A percentile compares a stretch with the other conserved stretches of the same genome.
Conservation (phyloP, 192 early-diverging fungal genomes). For the Coemansia reversa region DNA sequence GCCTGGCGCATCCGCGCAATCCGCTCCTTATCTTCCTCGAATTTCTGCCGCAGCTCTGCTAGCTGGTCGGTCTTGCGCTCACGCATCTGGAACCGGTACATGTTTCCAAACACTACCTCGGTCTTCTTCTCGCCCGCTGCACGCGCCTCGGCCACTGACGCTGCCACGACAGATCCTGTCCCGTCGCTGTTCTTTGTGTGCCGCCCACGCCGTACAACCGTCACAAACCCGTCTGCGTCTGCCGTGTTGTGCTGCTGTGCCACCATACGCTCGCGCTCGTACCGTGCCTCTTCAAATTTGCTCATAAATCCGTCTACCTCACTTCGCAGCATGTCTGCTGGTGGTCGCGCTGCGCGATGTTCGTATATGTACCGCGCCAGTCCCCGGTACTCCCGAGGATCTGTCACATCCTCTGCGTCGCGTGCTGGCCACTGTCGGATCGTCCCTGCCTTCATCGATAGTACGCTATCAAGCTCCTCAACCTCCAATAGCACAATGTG, state of each 20-base stretch:
- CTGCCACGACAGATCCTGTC: slow-evolving; percentile 61
- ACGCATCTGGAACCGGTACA: slow-evolving; percentile 95
- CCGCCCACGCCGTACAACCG: slow-evolving; percentile 70
- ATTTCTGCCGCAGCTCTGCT: slow-evolving; percentile 81
- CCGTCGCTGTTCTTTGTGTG: slow-evolving; percentile 70
- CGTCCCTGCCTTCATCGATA: slow-evolving; percentile 60
- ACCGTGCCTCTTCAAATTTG: slow-evolving; percentile 75
- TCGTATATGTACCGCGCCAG: slow-evolving; percentile 42
- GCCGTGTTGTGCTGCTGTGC: slow-evolving; percentile 71
- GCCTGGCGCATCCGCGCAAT: slow-evolving; percentile 77
- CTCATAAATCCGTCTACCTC: slow-evolving; percentile 74
- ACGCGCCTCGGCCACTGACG: slow-evolving; percentile 58
- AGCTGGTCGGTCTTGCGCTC: slow-evolving; percentile 89
- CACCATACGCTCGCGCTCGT: slow-evolving; percentile 64
- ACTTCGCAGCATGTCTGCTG: slow-evolving; percentile 53
- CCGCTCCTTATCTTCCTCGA: slow-evolving; percentile 87
- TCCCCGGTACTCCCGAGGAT: slow-evolving; percentile 35
- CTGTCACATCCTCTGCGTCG: slow-evolving; percentile 44
- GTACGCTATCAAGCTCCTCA: slow-evolving; percentile 60
- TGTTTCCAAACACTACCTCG: slow-evolving; percentile 74
- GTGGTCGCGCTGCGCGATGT: slow-evolving; percentile 46
- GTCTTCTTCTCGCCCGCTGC: slow-evolving; percentile 66
- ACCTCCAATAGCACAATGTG: slow-evolving; percentile 70
- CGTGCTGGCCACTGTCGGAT: slow-evolving; percentile 44
- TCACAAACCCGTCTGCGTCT: slow-evolving; percentile 92